These are phyloP conservation scores for Mucor velutinosus DNA, from an alignment of 371 early-diverging fungal genomes.

Conservation along the genomic window DNA sequence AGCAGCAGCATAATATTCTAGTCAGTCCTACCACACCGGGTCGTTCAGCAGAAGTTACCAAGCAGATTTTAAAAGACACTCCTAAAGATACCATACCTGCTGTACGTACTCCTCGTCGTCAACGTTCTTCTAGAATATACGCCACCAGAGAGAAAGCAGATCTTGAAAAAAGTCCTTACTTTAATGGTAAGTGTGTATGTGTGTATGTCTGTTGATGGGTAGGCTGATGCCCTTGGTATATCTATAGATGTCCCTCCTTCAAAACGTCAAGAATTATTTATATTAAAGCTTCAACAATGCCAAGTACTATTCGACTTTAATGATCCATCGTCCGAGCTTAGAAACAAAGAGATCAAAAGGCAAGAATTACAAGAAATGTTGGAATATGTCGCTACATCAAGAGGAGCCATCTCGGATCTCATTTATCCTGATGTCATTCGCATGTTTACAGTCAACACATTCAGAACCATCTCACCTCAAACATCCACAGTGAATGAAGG, in stretches of 20 bases:
- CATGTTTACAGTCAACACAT: constrained; percentile 93
- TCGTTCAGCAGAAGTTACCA: constrained; percentile 28
- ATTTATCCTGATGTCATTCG: constrained; percentile 88
- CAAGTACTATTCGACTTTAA: constrained; percentile 91
- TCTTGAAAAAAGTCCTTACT: constrained; percentile 73
- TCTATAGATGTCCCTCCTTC: constrained; percentile 70
- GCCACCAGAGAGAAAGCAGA: constrained; percentile 73
- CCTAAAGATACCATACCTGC: constrained; percentile 84
- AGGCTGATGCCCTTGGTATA: neutral
- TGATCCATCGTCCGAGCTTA: constrained; percentile 82
- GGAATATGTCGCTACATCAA: constrained; percentile 86
- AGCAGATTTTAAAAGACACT: constrained; percentile 37
- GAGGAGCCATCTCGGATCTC: constrained; percentile 81
- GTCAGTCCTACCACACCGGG: constrained; percentile 10
- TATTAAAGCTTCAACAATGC: constrained; percentile 90
- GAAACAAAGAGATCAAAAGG: constrained; percentile 94
- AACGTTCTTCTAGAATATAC: constrained; percentile 81
- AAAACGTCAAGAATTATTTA: constrained; percentile 80
- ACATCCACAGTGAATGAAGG: constrained; percentile 90
- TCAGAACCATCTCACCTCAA: constrained; percentile 94
- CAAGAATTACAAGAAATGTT: constrained; percentile 87
- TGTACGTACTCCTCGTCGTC: constrained; percentile 80
- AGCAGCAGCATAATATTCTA: neutral
- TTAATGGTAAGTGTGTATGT: constrained; percentile 66
- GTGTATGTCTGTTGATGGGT: neutral